phyloP scores from a whole-genome alignment of 163 green algal species.

The Coccomyxa subellipsoidea region DNA sequence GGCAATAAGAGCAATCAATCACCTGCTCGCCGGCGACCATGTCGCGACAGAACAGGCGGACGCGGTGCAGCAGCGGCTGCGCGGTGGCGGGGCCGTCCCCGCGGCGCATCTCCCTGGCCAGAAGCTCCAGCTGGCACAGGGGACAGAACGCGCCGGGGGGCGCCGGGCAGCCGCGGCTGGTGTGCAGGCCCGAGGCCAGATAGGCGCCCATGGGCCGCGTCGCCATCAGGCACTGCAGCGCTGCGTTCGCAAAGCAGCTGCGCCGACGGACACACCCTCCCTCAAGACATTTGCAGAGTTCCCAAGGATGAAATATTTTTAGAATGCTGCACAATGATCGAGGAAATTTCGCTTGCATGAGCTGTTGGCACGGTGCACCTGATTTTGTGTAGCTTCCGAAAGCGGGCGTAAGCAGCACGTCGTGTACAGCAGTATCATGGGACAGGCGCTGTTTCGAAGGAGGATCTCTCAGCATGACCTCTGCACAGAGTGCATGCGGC shows the following conservation, averaged over 20 bases:
- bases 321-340: too few species aligned
- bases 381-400: too few species aligned
- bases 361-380: too few species aligned
- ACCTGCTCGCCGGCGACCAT: not conserved
- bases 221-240: slow-evolving; percentile 10
- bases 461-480: too few species aligned
- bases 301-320: too few species aligned
- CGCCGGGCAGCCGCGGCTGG: slow-evolving; percentile 15
- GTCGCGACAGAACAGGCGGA: not conserved
- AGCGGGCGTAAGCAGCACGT: too few species aligned
- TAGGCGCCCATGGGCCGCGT: slow-evolving; percentile 22
- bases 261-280: not conserved
- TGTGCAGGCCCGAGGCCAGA: slow-evolving; percentile 13
- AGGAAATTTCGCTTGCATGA: too few species aligned
- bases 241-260: slow-evolving; percentile 7
- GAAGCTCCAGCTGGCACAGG: slow-evolving; percentile 28
- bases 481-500: too few species aligned
- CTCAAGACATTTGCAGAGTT: not conserved
- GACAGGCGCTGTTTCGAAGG: too few species aligned
- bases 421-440: too few species aligned
- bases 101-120: slow-evolving; percentile 4
- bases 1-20: not conserved
- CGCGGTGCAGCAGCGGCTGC: not conserved
- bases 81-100: slow-evolving; percentile 13
- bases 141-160: slow-evolving; percentile 12